Conservation (phyloP, 306 rosid species). For the Crataegus laevigata region DNA sequence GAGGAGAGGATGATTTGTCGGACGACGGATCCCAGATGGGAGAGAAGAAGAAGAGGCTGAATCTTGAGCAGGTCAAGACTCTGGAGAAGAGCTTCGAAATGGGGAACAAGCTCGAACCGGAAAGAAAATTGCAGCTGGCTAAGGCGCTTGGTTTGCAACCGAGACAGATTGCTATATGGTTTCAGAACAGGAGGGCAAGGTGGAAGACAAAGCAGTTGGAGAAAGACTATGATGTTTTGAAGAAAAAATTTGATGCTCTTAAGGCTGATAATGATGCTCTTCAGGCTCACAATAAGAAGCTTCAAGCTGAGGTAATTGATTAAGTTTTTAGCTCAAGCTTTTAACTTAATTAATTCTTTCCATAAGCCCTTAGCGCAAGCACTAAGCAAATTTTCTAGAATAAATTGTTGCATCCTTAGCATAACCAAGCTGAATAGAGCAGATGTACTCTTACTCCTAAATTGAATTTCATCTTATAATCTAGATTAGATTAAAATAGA, state of each 20-base stretch:
- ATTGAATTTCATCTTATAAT: not conserved
- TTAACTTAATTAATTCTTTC: not conserved
- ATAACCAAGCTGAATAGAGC: not conserved
- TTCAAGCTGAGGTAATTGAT: conserved; percentile 56
- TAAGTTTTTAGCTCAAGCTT: not conserved
- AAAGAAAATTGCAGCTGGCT: conserved; percentile 78
- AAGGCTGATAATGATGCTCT: conserved; percentile 74
- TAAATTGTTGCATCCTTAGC: not conserved
- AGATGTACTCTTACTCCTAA: not conserved
- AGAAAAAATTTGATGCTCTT: conserved; percentile 73
- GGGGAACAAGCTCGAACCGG: conserved; percentile 93
- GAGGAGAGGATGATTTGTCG: conserved; percentile 59
- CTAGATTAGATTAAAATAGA: no score
- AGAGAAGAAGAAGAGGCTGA: conserved; percentile 88
- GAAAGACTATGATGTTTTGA: conserved; percentile 67
- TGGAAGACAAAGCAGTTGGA: conserved; percentile 94
- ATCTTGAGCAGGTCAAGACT: conserved; percentile 75
- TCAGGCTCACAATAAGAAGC: conserved; percentile 67
- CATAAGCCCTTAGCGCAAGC: no score
- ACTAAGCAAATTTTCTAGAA: not conserved
- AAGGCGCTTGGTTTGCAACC: conserved; percentile 81
- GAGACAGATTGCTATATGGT: conserved; percentile 90
- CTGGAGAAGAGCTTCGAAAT: conserved; percentile 90
- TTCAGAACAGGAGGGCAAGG: conserved; percentile 89
- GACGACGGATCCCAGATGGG: conserved; percentile 83